Base-by-base conservation (phyloP, 179 eudicot species). In the Beta corolliflora region DNA sequence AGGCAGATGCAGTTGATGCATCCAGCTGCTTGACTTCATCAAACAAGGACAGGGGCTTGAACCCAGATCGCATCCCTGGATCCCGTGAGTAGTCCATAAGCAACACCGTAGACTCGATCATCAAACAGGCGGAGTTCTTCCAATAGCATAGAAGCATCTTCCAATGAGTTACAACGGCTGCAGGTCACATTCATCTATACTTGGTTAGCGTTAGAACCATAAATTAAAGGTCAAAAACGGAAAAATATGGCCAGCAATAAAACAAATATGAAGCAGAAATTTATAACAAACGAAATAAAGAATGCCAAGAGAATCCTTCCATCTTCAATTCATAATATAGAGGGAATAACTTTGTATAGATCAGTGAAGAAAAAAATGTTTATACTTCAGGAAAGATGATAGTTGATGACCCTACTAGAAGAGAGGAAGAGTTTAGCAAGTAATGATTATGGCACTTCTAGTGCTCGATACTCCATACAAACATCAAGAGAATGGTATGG, bases 91-190 rank as follows among this genome's bases (percentile, higher is more conserved):
- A 95, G 92, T 71, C 99, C 99, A 88, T 95, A 92, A 53, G 98
- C 97, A 83, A 95, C 98, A 66, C 99, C 99, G 77, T 95, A 95
- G 56, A 95, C 95, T 79, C 92, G 92, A 88, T 94, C 91, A 90
- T 95, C 98, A 80, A 95, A 92, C 75, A 94, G 85, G 48, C 91
- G 97, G 45, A 95, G 92, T 82, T 94, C 99, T 84, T 95, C 95
- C 77, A 95, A 82, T 68, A 95, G 74, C 93, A 94, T 82, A 54
- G 98, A 95, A 81, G 95, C 99, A 84, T 93, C 99, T 77, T 94
- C 93, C 83, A 95, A 89, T 74, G 99, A 92, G 77, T 89, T 95
- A 79, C 99, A 94, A 52, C 91, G 97, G 85, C 99, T 95, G 94
- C 90, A 93, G 77, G 36, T 82, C 54, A 71, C 25, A 56, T 77